Conservation (phyloP, 2,329 filamentous ascomycete genomes). For the Pseudogymnoascus sp. region DNA sequence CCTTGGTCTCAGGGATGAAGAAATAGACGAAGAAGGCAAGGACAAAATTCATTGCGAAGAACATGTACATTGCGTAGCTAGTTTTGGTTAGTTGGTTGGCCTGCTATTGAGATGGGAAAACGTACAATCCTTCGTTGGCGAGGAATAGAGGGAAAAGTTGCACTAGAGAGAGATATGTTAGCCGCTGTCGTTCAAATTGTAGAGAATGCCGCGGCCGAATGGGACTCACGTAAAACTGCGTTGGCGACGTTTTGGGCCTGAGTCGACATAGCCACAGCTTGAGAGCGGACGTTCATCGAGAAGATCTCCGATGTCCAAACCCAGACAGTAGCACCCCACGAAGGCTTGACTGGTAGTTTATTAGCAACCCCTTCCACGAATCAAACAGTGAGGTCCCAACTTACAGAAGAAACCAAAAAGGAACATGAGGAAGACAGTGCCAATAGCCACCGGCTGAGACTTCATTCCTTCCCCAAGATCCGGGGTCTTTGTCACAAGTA, state of each 20-base stretch:
- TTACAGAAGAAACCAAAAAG: conserved; percentile 19
- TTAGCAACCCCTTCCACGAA: neutral
- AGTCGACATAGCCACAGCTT: conserved; percentile 15
- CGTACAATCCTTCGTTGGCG: conserved; percentile 33
- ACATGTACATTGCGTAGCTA: conserved; percentile 29
- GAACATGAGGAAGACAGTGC: conserved; percentile 28
- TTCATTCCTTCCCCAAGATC: conserved; percentile 35
- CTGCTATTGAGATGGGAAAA: conserved; percentile 29
- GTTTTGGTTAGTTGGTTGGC: conserved; percentile 22
- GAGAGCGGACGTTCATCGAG: conserved; percentile 26
- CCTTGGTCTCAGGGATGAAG: conserved; percentile 26
- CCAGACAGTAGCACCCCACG: conserved; percentile 25
- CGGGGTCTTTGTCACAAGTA: conserved; percentile 45
- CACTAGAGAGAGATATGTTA: neutral
- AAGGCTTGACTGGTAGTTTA: conserved; percentile 3
- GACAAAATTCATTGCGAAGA: conserved; percentile 31
- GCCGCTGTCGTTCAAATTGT: neutral
- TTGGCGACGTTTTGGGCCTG: neutral
- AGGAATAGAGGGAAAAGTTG: conserved; percentile 25
- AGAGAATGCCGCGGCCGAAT: neutral
- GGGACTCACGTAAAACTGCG: neutral
- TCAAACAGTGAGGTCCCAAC: conserved; percentile 3
- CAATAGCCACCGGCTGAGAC: conserved; percentile 34
- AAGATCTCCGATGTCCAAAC: conserved; percentile 29
- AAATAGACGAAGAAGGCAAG: conserved; percentile 27